Evolutionary conservation across 1,284 basidiomycete genomes (phyloP), one percentile per base, ranked within the genome.

Genomic region (Takashimella tepidaria): DNA sequence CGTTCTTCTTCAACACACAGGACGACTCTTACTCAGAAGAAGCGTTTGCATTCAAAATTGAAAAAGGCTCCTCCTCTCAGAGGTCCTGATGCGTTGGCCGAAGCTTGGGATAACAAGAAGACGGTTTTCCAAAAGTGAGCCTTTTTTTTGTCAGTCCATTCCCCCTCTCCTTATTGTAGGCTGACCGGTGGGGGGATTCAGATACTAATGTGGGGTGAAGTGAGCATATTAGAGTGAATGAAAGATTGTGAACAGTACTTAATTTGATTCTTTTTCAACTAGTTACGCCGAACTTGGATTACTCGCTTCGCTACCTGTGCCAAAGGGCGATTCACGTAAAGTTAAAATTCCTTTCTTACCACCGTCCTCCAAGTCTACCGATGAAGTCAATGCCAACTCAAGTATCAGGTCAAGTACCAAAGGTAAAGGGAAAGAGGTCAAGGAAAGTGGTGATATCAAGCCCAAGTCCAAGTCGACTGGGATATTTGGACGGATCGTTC

Each of bases 41-140:
- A 67, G 46, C 59, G 70, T 53, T 54, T 75, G 46, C 69, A 72
- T 56, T 67, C 69, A 42, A 68, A 68, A 56, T 54, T 68, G 22
- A 83, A 83, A 64, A 84, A 86, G 60, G 79, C 89, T 54, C 88
- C 86, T 67, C 87, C 86, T 12, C 85, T 97, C 56, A 83, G 85
- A 55, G 92, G 89, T 0, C 89, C 92, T 1, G 86, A 88, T 70
- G 79, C 83, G 16, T 78, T 97, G 53, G 88, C 89, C 68, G 85
- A 89, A 46, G 83, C 84, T 49, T 97, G 93, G 92, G 89, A 96
- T 74, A 84, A 83, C 63, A 81, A 79, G 57, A 91, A 90, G 78
- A 98, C 93, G 5, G 86, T 95, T 23, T 82, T 84, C 62, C 93
- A 97, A 82, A 98, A 97, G 92, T 95, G 70, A 68, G 86, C 79